Base-by-base conservation (phyloP, 352 stramenopile genomes). In the Globisporangium ultimum region DNA sequence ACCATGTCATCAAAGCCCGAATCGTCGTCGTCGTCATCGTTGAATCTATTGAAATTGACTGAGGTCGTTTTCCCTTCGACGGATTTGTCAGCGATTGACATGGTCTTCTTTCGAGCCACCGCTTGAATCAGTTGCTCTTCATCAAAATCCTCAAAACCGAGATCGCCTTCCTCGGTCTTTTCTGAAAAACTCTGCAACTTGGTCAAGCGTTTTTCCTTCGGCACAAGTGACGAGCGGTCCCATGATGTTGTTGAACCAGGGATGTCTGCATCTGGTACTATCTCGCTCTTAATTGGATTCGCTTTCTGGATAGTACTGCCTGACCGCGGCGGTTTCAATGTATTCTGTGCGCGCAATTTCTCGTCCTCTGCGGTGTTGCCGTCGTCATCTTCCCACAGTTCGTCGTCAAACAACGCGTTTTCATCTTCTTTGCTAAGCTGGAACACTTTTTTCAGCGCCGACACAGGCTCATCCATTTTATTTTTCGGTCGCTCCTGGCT, bases 391-490 rank as follows among this genome's bases (percentile, higher is more conserved):
- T 84, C 68, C 86, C 86, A 93, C 0, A 91, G 55, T 7, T 88
- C 73, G 45, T 91, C 81, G n/a, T 82, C 67, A 14, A 93, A 75
- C 9, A 93, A 64, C 2, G 71, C 76, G 9, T 58, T 87, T 7
- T 75, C 86, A 55, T 95, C 86, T 73, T 95, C 86, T 55, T 88
- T 82, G 1, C 76, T 88, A 1, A 95, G 53, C 49, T 91, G 78
- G 50, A 92, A 91, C 10, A 69, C 72, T 12, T 66, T 55, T 18
- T 74, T 63, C n/a, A 22, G 61, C 24, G 47, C 62, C 28, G 66
- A 59, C 17, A 21, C 53, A n/a, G 58, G 28, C 14, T 24, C 11
- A 20, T 65, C 66, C 8, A 32, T 13, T 24, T 52, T 59, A 6
- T 18, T 36, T 61, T 7, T 48, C 42, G 15, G 3, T 36, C 43